Evolutionary conservation across 2,329 filamentous ascomycete genomes (phyloP), one percentile per base, ranked within the genome.

Genomic region (Boeremia exigua): DNA sequence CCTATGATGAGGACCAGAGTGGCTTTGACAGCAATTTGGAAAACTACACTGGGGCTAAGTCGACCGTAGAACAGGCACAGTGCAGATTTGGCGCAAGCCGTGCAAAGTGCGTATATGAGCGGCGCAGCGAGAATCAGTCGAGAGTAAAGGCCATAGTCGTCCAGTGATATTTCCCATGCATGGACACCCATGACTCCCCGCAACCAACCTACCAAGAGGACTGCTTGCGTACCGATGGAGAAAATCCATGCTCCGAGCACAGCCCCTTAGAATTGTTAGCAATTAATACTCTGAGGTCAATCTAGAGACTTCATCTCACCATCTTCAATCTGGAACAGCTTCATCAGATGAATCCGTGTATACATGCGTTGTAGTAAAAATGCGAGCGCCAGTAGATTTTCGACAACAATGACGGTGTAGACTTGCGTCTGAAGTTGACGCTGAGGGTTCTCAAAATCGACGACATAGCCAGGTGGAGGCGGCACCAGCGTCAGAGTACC

Each of bases 311-410:
- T 8, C 5, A 43, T 11, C 62, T 29, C 49, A 71, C 69, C 62
- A 54, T 73, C 70, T 33, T 73, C 68, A 33, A 68, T 23, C 6
- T 64, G 60, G 37, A 73, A 59, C 2, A 54, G 56, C 14, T 61
- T 61, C 43, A 63, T 61, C 10, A 73, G 51, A 19, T 45, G 14
- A 3, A 65, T 36, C 42, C 69, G 70, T 1, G 63, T 65, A 43
- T 71, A 73, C n/a, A 72, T 46, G 12, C 68, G 61, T 56, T 72
- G 69, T 1, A 56, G 32, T 9, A 72, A 42, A 42, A 73, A 71
- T 0, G 60, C 14, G 1, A 68, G 23, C 0, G 63, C 55, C 2
- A 71, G 29, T 6, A 62, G 34, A 17, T 61, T 64, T 14, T 68
- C 66, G 6, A 70, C 53, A 2, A 54, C 63, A 17, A 61, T 58